Evolutionary conservation across 1,284 basidiomycete genomes (phyloP), one percentile per base, ranked within the genome.

Genomic region (Papiliotrema laurentii): DNA sequence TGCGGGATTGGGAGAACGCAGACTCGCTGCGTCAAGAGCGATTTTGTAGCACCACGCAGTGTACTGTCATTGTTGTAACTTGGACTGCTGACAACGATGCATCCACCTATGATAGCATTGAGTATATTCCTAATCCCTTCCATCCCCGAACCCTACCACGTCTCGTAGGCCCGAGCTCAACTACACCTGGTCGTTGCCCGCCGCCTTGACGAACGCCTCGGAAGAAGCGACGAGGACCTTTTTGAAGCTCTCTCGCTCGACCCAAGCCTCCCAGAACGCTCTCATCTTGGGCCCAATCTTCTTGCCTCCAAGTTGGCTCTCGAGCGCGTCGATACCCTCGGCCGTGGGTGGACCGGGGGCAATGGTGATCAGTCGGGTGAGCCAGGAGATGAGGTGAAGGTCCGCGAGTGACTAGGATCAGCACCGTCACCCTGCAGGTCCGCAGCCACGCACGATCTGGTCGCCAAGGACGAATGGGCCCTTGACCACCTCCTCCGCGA

Each of bases 351-450:
- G 67, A 0, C 81, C 85, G 2, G 83, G 84, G 4, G 79, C 76
- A 22, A 88, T 74, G 38, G 62, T 67, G 11, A 83, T 80, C 10
- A 90, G 57, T 26, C 83, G 79, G 2, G 82, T 76, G 33, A 91
- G 68, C 88, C 87, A 94, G 11, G 82, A 83, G 3, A 81, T 83
- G 24, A 90, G 75, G 63, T 91, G 87, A 45, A 90, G 71, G 66
- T 93, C 90, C 2, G 84, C 86, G 37, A 89, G 75, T 7, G 84
- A 87, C 63, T 90, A 69, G 53, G 22, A 21, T 42, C 14, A 45
- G 49, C 27, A 14, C 11, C n/a, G 6, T 16, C 13, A 11, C 22
- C 16, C 31, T 37, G 30, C 4, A 19, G 43, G 21, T 39, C 14
- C 1, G 47, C 21, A 22, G 35, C 11, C 1, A 65, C 73, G 55